Percentiles rank a stretch among this genome's conserved stretches.
Conservation (phyloP, 208 protist genomes). For the Trypanosomatidae sp. region DNA sequence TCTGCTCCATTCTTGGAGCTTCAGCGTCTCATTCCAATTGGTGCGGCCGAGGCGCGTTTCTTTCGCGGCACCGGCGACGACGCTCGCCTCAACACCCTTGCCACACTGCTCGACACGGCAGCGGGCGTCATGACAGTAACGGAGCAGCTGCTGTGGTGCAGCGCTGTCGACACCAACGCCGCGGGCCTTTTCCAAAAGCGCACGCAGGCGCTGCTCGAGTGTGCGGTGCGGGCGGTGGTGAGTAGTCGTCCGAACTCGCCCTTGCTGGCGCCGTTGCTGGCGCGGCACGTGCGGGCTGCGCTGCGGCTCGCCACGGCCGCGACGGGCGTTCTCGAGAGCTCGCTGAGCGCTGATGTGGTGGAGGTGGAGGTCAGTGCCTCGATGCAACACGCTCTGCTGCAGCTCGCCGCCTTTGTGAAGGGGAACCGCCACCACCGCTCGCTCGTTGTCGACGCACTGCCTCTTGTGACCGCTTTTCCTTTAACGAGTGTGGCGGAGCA, state of each 20-base stretch:
- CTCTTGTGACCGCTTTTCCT: constrained; percentile 17
- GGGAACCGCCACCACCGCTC: constrained; percentile 16
- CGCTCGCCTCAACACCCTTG: constrained; percentile 41
- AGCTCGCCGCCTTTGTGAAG: constrained; percentile 25
- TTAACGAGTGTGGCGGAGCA: background rate
- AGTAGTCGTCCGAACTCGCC: constrained; percentile 20
- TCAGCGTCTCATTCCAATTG: constrained; percentile 32
- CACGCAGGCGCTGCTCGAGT: constrained; percentile 37
- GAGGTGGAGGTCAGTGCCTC: constrained; percentile 17
- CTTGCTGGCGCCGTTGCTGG: constrained; percentile 26
- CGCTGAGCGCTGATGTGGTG: background rate
- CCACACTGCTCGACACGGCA: constrained; percentile 48
- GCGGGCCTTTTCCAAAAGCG: constrained; percentile 29
- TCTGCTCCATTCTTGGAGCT: constrained; percentile 1
- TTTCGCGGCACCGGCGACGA: constrained; percentile 45
- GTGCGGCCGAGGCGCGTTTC: constrained; percentile 45
- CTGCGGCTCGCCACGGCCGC: constrained; percentile 23
- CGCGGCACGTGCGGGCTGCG: constrained; percentile 15
- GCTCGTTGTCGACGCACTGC: constrained; percentile 22
- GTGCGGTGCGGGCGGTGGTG: constrained; percentile 24
- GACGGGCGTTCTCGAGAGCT: constrained; percentile 18
- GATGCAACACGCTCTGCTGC: constrained; percentile 19
- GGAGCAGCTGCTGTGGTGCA: constrained; percentile 58
- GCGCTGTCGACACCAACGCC: constrained; percentile 28
- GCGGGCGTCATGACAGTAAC: constrained; percentile 34